phyloP scores from a whole-genome alignment of 345 rosid genomes.

The Raphanus raphanistrum region DNA sequence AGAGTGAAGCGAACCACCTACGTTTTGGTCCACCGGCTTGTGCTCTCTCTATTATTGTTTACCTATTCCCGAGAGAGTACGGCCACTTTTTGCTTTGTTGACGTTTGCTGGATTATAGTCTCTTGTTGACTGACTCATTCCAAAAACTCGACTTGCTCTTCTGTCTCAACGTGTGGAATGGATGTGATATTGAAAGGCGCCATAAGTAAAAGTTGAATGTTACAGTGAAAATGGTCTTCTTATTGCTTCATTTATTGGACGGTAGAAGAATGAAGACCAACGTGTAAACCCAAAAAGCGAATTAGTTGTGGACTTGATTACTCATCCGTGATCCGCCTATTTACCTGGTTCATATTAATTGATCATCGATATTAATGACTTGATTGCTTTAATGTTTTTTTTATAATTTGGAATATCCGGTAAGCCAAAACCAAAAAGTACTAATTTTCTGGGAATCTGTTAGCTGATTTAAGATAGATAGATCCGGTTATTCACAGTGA shows the following conservation, averaged over 20 bases:
- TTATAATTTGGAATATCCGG: too few relatives aligned
- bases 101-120: slow-evolving; percentile 34
- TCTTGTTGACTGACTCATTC: slow-evolving; percentile 29
- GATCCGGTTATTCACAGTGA: too few relatives aligned
- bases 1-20: slow-evolving; percentile 28
- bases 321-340: slow-evolving; percentile 17
- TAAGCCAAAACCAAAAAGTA: too few relatives aligned
- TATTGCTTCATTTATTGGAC: slow-evolving; percentile 24
- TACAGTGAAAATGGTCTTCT: neutral
- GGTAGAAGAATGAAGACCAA: slow-evolving; percentile 24
- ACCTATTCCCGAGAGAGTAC: slow-evolving; percentile 25
- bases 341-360: neutral
- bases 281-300: slow-evolving; percentile 15
- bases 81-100: slow-evolving; percentile 35
- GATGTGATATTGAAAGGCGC: neutral
- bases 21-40: slow-evolving; percentile 35
- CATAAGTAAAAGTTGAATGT: slow-evolving; percentile 4
- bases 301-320: slow-evolving; percentile 8
- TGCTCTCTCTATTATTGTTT: slow-evolving; percentile 9
- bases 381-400: neutral
- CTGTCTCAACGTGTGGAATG: slow-evolving; percentile 39
- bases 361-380: slow-evolving; percentile 1
- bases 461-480: too few relatives aligned
- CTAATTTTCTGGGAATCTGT: too few relatives aligned
- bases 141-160: neutral